Percentiles rank a stretch among this genome's conserved stretches.
Evolutionary conservation across 306 rosid genomes (phyloP).

Genomic region (peach (Prunus persica)): Prunus_persica_NCBIv2 NC_034013.1:3644001-3644500

Average conservation of each 20-base stretch:
- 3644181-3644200: slow-evolving; percentile 10
- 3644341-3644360: slow-evolving; percentile 5
- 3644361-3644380: slow-evolving; percentile 1
- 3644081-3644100: not conserved
- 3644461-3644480: not conserved
- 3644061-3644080: not conserved
- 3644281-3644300: slow-evolving; percentile 1
- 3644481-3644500: slow-evolving; percentile 29
- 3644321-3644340: slow-evolving; percentile 2
- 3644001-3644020: not conserved
- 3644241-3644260: not conserved
- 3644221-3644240: not conserved
- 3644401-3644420: slow-evolving; percentile 9
- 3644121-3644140: not conserved
- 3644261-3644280: not conserved
- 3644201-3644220: slow-evolving; percentile 4
- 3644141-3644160: slow-evolving; percentile 1
- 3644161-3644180: not conserved
- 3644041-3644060: not conserved
- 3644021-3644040: not conserved
- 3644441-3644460: slow-evolving; percentile 19
- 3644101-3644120: not conserved
- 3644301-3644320: slow-evolving; percentile 8
- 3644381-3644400: slow-evolving; percentile 8
- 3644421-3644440: slow-evolving; percentile 59